These are phyloP conservation scores for Spathaspora boniae DNA, from an alignment of 805 yeast genomes.

Conservation along the genomic window DNA sequence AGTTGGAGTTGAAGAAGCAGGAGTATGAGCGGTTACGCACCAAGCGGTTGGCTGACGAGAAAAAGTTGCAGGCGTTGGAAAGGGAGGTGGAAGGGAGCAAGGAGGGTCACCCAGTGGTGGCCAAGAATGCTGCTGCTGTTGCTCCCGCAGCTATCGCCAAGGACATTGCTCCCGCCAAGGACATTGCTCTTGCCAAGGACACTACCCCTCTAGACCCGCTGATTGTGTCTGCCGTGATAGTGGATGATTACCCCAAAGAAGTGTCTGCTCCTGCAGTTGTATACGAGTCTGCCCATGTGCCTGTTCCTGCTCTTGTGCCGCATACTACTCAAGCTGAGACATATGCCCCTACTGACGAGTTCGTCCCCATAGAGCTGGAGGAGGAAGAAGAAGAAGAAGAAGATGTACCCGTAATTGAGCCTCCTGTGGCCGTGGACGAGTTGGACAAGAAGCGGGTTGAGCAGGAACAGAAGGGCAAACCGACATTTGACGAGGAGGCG, in stretches of 20 bases:
- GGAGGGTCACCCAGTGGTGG: background rate
- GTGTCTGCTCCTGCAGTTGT: no score
- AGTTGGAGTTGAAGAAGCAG: conserved; percentile 34
- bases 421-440: conserved; percentile 21
- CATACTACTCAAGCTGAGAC: background rate
- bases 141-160: no score
- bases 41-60: conserved; percentile 21
- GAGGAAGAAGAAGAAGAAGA: conserved; percentile 15
- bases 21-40: conserved; percentile 32
- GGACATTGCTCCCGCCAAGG: no score
- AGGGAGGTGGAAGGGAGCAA: conserved; percentile 3
- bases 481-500: no score
- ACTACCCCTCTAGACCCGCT: no score
- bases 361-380: background rate
- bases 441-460: conserved; percentile 14
- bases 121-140: no score
- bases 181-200: no score
- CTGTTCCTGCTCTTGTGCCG: conserved; percentile 3
- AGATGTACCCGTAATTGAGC: conserved; percentile 18
- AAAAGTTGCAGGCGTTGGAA: conserved; percentile 17
- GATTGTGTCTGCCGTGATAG: no score
- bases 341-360: background rate
- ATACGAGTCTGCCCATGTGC: background rate
- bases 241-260: no score
- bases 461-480: background rate